These are phyloP conservation scores for Fragosphaeria purpurea DNA, from an alignment of 2,329 filamentous ascomycete species.

Conservation along the genomic window DNA sequence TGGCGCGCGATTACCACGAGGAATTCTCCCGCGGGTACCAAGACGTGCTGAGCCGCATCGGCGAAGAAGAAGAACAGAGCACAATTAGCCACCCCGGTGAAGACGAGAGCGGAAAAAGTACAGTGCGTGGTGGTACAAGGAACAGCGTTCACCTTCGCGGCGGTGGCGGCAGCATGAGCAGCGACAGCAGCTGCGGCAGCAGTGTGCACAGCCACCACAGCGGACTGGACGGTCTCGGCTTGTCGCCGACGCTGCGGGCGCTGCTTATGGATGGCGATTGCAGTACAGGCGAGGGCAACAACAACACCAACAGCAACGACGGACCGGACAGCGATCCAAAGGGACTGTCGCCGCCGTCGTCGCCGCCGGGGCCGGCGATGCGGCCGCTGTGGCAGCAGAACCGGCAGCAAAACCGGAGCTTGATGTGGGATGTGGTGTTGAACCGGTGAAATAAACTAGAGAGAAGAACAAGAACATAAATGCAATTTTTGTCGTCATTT, in stretches of 20 bases:
- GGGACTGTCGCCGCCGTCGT: not conserved
- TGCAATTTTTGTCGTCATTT: too few species aligned
- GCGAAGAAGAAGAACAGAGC: slow-evolving; percentile 23
- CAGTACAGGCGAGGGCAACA: not conserved
- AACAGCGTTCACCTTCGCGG: too few species aligned
- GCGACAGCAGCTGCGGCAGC: not conserved
- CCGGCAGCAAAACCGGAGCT: slow-evolving; percentile 35
- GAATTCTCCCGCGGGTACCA: slow-evolving; percentile 35
- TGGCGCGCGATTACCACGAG: slow-evolving; percentile 31
- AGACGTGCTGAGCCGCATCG: slow-evolving; percentile 28
- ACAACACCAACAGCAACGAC: not conserved
- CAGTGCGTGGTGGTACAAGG: not conserved
- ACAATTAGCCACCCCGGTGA: slow-evolving; percentile 12
- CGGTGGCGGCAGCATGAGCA: not conserved
- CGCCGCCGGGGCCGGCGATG: not conserved
- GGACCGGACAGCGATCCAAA: not conserved
- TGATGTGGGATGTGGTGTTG: slow-evolving; percentile 27
- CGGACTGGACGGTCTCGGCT: slow-evolving; percentile 1
- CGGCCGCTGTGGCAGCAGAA: slow-evolving; percentile 46
- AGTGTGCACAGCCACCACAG: not conserved
- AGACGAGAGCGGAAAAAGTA: not conserved
- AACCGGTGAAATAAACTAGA: too few species aligned
- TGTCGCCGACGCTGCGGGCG: not conserved
- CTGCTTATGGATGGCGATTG: not conserved
- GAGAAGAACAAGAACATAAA: too few species aligned